phyloP scores from a whole-genome alignment of 2,329 filamentous ascomycete genomes.

The Diaporthe sp. region DNA sequence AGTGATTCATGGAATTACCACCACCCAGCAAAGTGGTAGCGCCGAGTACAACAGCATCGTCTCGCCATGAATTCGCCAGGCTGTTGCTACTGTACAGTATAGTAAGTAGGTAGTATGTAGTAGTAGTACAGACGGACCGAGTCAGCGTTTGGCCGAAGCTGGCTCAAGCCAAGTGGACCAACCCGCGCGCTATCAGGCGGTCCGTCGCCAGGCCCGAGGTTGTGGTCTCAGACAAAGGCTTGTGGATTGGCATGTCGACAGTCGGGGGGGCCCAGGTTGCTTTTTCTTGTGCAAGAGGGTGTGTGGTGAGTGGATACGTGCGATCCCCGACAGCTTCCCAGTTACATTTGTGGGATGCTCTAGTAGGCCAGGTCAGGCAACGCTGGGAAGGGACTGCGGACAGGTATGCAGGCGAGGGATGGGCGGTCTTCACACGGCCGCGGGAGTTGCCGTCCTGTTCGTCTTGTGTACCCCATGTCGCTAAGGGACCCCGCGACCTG shows the following conservation, averaged over 20 bases:
- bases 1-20: neutral
- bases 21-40: constrained; percentile 27
- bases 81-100: neutral
- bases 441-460: constrained; percentile 40
- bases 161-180: constrained; percentile 25
- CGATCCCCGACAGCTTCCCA: constrained; percentile 20
- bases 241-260: constrained; percentile 29
- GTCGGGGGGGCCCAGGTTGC: constrained; percentile 28
- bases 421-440: constrained; percentile 13
- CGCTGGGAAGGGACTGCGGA: constrained; percentile 20
- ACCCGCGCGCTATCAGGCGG: constrained; percentile 33
- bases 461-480: constrained; percentile 33
- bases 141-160: constrained; percentile 36
- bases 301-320: constrained; percentile 28
- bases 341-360: constrained; percentile 21
- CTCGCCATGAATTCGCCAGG: constrained; percentile 14
- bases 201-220: constrained; percentile 37
- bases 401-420: constrained; percentile 14
- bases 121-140: constrained; percentile 20
- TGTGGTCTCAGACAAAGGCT: constrained; percentile 38
- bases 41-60: constrained; percentile 37
- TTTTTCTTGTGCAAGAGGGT: constrained; percentile 28
- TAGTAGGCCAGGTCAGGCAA: constrained; percentile 19
- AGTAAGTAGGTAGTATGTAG: neutral
- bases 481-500: constrained; percentile 24